phyloP scores from a whole-genome alignment of 306 rosid species.

The Lupinus albus region DNA sequence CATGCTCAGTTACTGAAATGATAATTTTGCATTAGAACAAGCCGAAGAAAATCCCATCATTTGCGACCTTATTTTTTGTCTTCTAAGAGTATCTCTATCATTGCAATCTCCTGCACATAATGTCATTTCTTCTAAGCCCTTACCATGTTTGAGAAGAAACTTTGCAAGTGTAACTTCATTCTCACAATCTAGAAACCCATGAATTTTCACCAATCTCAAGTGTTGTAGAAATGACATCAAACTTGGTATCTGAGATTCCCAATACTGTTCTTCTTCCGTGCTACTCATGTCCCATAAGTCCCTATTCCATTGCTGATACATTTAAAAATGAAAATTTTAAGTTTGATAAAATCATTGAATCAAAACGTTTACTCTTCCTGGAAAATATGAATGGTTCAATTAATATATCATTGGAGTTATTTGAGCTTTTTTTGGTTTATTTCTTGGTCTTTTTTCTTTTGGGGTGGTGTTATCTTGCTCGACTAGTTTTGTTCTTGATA shows the following conservation, averaged over 20 bases:
- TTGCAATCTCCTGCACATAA: conserved; percentile 49
- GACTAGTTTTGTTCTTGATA: too few relatives aligned
- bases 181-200: conserved; percentile 69
- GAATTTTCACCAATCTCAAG: conserved; percentile 66
- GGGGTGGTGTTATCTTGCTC: too few relatives aligned
- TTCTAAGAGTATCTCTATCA: conserved; percentile 55
- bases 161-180: conserved; percentile 74
- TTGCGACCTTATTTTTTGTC: conserved; percentile 72
- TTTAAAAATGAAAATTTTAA: conserved; percentile 8
- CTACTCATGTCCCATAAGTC: conserved; percentile 65
- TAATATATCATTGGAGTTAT: too few relatives aligned
- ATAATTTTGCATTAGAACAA: conserved; percentile 72
- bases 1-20: conserved; percentile 38
- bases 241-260: conserved; percentile 67
- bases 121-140: conserved; percentile 64
- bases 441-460: too few relatives aligned
- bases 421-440: too few relatives aligned
- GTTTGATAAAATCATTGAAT: conserved; percentile 1
- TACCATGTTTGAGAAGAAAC: conserved; percentile 77
- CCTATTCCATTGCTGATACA: conserved; percentile 69
- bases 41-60: conserved; percentile 82
- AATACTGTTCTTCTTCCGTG: conserved; percentile 66
- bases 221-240: conserved; percentile 61
- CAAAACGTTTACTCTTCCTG: too few relatives aligned
- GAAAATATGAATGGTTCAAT: too few relatives aligned